Base-by-base conservation (phyloP, 352 stramenopile genomes). In the Pythium brachiatum region DNA sequence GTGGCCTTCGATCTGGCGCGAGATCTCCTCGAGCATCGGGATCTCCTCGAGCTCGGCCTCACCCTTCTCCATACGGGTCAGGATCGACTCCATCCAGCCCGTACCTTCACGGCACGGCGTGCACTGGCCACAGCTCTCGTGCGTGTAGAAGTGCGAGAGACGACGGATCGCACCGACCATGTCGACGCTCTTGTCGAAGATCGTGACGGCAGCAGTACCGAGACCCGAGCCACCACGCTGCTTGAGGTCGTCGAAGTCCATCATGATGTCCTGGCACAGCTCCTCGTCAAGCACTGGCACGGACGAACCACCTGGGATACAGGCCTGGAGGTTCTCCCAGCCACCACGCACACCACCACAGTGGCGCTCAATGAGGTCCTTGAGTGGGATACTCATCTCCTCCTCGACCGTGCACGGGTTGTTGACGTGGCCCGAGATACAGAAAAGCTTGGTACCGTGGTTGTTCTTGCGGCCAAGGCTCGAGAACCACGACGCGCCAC, bases 181-280 rank as follows among this genome's bases (percentile, higher is more conserved):
- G 73, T 99, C 98, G 6, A 99, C 97, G 60, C 91, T 97, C 80
- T 99, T 98, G 83, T 99, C 97, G 76, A 99, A 99, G 74, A 99
- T 99, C 29, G 97, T 99, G 5, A 99, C 97, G 13, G 97, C 98
- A 20, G 97, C 97, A 43, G 98, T 99, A 56, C 97, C 98, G 23
- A 99, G 81, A 73, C 95, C 97, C 38, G 93, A 98, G 59, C 97
- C 95, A 72, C 85, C 83, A 32, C 89, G 90, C 72, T 92, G 83
- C 71, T 98, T 97, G 51, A 99, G 85, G 73, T 99, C 97, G 82
- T 99, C 98, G 77, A 99, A 99, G 76, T 99, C 98, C 97, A 99
- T 99, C 66, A 99, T 89, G 51, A 98, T 98, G 70, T 99, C 96
- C 69, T 99, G 83, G 72, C 84, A 94, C 55, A 91, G 66, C 62